These are phyloP conservation scores for Ceratocystis colombiana DNA, from an alignment of 2,329 filamentous ascomycete species.

Conservation along the genomic window DNA sequence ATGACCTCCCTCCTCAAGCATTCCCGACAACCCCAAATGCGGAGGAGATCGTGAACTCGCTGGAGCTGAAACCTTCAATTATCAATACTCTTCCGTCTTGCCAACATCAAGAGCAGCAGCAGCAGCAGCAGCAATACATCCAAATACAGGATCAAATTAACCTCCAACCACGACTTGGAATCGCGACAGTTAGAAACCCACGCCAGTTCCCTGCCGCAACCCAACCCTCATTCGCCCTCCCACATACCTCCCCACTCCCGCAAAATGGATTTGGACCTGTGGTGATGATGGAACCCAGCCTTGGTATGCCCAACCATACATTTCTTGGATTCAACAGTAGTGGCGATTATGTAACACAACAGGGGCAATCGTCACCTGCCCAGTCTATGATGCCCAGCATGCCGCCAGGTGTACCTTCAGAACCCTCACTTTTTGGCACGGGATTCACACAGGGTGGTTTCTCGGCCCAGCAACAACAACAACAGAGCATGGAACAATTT, in stretches of 20 bases:
- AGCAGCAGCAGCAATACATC: neutral
- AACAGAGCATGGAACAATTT: neutral
- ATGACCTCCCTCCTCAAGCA: conserved; percentile 42
- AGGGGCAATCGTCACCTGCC: conserved; percentile 16
- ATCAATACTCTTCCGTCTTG: neutral
- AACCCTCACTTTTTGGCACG: neutral
- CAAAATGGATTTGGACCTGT: neutral
- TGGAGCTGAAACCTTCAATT: neutral
- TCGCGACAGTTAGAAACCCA: neutral
- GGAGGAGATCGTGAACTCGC: conserved; percentile 25
- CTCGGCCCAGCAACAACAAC: neutral
- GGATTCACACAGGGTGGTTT: neutral
- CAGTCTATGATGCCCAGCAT: conserved; percentile 7
- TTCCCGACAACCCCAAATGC: conserved; percentile 4
- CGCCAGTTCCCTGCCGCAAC: conserved; percentile 14
- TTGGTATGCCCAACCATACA: neutral
- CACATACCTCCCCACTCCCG: conserved; percentile 1
- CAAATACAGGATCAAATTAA: neutral
- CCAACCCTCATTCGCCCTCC: neutral
- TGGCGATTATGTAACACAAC: conserved; percentile 6
- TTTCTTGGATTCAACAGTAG: neutral
- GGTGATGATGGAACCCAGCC: neutral
- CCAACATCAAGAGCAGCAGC: neutral
- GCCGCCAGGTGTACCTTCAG: neutral
- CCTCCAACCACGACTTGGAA: neutral